Conservation (phyloP, 208 protist species). For the Leptomonas seymouri region DNA sequence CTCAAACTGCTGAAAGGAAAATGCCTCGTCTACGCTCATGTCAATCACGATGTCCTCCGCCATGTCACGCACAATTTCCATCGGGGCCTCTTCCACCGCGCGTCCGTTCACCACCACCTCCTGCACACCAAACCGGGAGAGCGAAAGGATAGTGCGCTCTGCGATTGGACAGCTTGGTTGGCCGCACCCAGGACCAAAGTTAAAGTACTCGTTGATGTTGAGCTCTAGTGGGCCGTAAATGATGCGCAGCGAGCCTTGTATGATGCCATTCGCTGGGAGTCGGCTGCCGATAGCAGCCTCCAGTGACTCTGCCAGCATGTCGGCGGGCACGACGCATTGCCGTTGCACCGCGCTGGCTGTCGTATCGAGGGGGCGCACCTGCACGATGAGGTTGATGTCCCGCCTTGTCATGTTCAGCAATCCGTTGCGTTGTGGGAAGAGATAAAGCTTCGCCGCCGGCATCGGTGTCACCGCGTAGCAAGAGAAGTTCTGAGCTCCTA, state of each 20-base stretch:
- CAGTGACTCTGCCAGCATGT: constrained; percentile 80
- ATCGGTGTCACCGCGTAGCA: constrained; percentile 82
- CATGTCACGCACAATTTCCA: constrained; percentile 23
- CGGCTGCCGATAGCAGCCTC: constrained; percentile 64
- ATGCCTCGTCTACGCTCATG: constrained; percentile 76
- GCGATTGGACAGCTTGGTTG: constrained; percentile 75
- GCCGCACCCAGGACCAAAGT: constrained; percentile 84
- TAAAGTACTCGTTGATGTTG: constrained; percentile 88
- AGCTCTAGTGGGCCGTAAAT: constrained; percentile 83
- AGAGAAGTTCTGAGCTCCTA: constrained; percentile 63
- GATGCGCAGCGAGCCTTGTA: constrained; percentile 83
- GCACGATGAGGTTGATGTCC: constrained; percentile 78
- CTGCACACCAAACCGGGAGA: constrained; percentile 83
- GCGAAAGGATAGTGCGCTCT: constrained; percentile 81
- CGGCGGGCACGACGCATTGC: constrained; percentile 71
- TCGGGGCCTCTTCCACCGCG: constrained; percentile 57
- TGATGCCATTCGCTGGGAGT: constrained; percentile 67
- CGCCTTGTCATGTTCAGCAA: constrained; percentile 61
- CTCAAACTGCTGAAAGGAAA: constrained; percentile 86
- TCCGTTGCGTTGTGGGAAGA: constrained; percentile 73
- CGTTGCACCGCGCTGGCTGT: constrained; percentile 61
- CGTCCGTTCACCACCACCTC: constrained; percentile 81
- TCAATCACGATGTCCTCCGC: constrained; percentile 79
- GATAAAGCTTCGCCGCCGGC: constrained; percentile 70
- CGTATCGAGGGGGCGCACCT: constrained; percentile 59